Base-by-base conservation (phyloP, 345 rosid species). In the Turritis glabra region DNA sequence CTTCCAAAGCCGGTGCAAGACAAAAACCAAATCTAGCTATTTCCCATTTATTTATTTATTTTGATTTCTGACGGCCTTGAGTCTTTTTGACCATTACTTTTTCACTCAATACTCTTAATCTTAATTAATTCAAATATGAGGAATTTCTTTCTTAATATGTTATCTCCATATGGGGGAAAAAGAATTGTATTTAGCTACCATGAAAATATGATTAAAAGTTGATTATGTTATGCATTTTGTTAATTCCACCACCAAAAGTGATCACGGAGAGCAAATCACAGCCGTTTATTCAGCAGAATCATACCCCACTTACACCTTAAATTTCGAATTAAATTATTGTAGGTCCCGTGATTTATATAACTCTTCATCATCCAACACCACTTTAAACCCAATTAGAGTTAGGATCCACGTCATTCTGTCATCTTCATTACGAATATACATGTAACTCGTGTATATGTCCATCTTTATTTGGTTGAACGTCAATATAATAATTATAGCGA, bases 1-100 rank as follows among this genome's bases (percentile, higher is more conserved):
- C 59, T 71, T 77, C 76, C 53, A 55, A 64, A 77, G 33, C 51
- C 38, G 11, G 44, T 68, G 48, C 25, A 35, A 51, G 15, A 58
- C 44, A 27, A 75, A 75, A 67, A 50, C 69, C 60, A 51, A 50
- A 22, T 76, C 60, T 62, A 41, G 10, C 40, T 48, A n/a, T n/a
- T n/a, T n/a, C n/a, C n/a, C 17, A 11, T 54, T 18, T 32, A 17
- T 2, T 48, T 5, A n/a, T 21, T 8, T 62, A 0, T 26, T 26
- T 5, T 4, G 11, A 9, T n/a, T n/a, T n/a, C n/a, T n/a, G n/a
- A n/a, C n/a, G n/a, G n/a, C n/a, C n/a, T n/a, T n/a, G n/a, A n/a
- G n/a, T n/a, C 35, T 12, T 33, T 70, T 58, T 27, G 32, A 62
- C 62, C 9, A 40, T 40, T 40, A 13, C 17, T 40, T 37, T 14